phyloP scores from a whole-genome alignment of 139 green algal genomes.

The Mesostigma viride region DNA sequence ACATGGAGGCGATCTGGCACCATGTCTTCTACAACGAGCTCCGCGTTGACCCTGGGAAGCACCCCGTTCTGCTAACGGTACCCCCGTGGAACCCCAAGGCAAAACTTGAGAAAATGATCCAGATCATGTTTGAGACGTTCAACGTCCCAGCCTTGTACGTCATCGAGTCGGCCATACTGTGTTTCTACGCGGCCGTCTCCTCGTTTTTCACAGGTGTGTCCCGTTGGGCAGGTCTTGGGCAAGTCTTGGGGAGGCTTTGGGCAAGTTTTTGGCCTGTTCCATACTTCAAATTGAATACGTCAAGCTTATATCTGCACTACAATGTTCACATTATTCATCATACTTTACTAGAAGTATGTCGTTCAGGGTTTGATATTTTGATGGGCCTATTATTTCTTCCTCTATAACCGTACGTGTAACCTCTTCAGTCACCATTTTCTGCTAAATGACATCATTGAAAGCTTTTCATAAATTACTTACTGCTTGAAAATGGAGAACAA shows the following conservation, averaged over 20 bases:
- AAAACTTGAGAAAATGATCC: slow-evolving; percentile 45
- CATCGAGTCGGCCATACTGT: slow-evolving; percentile 37
- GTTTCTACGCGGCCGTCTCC: not conserved
- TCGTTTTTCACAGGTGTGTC: not conserved
- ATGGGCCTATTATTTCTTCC: no score
- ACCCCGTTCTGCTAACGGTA: slow-evolving; percentile 41
- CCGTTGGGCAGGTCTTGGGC: not conserved
- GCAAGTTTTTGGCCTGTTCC: no score
- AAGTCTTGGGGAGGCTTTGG: not conserved
- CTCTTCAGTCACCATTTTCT: no score
- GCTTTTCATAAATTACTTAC: no score
- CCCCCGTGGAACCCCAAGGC: slow-evolving; percentile 40
- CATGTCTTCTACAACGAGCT: slow-evolving; percentile 53
- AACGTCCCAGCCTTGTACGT: slow-evolving; percentile 40
- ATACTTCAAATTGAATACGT: no score
- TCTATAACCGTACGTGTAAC: no score
- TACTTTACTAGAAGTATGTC: no score
- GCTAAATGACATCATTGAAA: no score
- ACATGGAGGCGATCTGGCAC: slow-evolving; percentile 51
- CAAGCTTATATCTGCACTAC: no score
- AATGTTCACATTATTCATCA: no score
- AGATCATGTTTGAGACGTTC: slow-evolving; percentile 54
- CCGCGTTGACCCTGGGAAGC: slow-evolving; percentile 41
- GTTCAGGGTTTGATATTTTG: no score
- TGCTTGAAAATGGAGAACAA: no score